Percentiles rank a stretch among this genome's conserved stretches.
These are phyloP conservation scores for Chlorella sp. DNA, from an alignment of 139 green algal genomes.

Conservation along the genomic window DNA sequence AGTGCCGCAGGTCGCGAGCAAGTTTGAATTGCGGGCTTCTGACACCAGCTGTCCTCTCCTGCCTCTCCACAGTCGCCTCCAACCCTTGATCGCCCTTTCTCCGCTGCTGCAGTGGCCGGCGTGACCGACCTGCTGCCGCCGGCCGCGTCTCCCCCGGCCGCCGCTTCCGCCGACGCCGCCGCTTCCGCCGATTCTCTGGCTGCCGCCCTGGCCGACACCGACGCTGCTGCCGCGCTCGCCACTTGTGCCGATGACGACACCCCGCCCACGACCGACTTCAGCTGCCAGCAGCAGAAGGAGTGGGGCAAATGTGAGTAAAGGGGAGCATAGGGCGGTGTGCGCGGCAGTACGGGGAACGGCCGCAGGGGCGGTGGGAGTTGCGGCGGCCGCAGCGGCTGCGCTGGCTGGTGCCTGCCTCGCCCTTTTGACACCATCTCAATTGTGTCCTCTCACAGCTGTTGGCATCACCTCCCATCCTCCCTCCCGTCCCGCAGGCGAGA, in stretches of 20 bases:
- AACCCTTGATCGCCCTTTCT: background rate
- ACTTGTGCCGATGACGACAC: slow-evolving; percentile 1
- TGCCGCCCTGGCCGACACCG: background rate
- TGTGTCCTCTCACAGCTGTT: background rate
- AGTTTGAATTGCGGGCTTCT: background rate
- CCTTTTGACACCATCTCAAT: too few relatives aligned
- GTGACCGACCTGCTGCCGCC: background rate
- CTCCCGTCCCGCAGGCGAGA: background rate
- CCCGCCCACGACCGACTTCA: slow-evolving; percentile 16
- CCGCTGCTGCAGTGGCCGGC: background rate
- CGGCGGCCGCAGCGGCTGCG: too few relatives aligned
- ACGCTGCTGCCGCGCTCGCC: background rate
- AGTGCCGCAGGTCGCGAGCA: background rate
- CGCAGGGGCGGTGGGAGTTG: too few relatives aligned
- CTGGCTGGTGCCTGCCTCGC: too few relatives aligned
- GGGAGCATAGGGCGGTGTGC: too few relatives aligned
- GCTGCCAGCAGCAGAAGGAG: slow-evolving; percentile 47
- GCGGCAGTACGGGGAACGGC: too few relatives aligned
- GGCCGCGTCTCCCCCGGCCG: background rate
- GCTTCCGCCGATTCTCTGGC: background rate
- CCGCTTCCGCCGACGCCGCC: background rate
- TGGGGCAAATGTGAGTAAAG: slow-evolving; percentile 17
- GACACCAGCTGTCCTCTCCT: background rate
- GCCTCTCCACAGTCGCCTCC: background rate
- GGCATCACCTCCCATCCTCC: background rate